Base-by-base conservation (phyloP, 225 moss, liverwort and hornwort species). In the Sphagnum tenellum region DNA sequence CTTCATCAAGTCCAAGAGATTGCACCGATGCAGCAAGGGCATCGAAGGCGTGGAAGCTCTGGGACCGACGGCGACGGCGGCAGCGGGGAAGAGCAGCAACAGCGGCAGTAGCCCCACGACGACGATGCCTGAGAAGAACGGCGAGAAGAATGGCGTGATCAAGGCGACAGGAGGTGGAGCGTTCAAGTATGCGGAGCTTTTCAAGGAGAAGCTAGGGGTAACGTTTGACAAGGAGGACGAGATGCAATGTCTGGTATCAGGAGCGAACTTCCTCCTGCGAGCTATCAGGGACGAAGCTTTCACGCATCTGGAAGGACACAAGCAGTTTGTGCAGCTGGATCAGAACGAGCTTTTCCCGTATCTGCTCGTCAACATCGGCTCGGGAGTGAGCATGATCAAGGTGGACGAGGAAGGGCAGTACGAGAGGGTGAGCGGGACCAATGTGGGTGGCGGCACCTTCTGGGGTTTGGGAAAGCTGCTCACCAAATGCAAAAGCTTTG, bases 121-220 rank as follows among this genome's bases (percentile, higher is more conserved):
- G 52, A 29, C 29, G 29, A 29, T 29, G 29, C 29, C 29, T 29
- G 29, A 29, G 29, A 29, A 29, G 29, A 7, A 68, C 6, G 11
- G 7, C 8, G 51, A 55, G 46, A 47, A 56, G 48, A 75, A 78
- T 56, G 82, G 81, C 8, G 74, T 84, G 50, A 85, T 85, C 76
- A 98, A 98, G 86, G 98, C 98, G 61, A 98, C 98, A 55, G 98
- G 98, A 71, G 98, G 98, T 47, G 98, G 98, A 72, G 98, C 98
- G 60, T 98, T 87, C 59, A 98, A 89, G 71, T 93, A 77, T 64
- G 89, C 90, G 3, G 98, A 98, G 6, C 52, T 74, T 47, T 98
- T 98, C 66, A 93, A 93, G 78, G 98, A 98, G 70, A 85, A 82
- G 65, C 78, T 98, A n/a, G 89, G 87, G 48, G 93, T 93, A 8